phyloP scores from a whole-genome alignment of 164 flowering plant genomes.

The Litsea cubeba region DNA sequence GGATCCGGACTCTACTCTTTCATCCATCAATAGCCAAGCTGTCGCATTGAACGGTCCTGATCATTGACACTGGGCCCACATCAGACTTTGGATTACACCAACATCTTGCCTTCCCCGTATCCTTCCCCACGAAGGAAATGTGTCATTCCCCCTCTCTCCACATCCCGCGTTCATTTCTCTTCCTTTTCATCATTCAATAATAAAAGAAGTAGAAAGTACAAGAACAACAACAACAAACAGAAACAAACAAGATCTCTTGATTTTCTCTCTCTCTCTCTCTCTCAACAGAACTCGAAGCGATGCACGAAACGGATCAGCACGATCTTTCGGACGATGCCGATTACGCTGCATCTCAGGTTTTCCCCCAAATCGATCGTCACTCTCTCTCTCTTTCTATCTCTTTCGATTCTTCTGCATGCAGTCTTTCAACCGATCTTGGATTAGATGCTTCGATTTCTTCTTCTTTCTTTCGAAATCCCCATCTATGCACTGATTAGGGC shows the following conservation, averaged over 20 bases:
- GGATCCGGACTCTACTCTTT: too few relatives aligned
- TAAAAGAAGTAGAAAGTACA: neutral
- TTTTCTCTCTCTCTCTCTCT: too few relatives aligned
- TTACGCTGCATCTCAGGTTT: constrained; percentile 71
- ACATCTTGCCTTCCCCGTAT: neutral
- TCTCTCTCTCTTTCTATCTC: too few relatives aligned
- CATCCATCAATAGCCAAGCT: too few relatives aligned
- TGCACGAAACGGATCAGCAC: constrained; percentile 77
- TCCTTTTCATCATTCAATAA: neutral
- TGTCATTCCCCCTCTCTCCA: neutral
- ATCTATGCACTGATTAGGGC: too few relatives aligned
- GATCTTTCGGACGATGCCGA: constrained; percentile 97
- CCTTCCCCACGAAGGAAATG: neutral
- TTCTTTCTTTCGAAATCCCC: neutral
- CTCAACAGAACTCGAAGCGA: constrained; percentile 13
- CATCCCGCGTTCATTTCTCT: neutral
- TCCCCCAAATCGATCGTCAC: neutral
- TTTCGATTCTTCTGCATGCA: too few relatives aligned
- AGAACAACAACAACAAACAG: too few relatives aligned
- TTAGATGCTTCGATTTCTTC: neutral
- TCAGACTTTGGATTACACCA: too few relatives aligned
- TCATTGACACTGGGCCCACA: too few relatives aligned
- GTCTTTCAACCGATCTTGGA: too few relatives aligned
- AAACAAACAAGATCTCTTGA: too few relatives aligned
- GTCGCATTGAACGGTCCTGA: too few relatives aligned